These are phyloP conservation scores for Parietichytrium sp. DNA, from an alignment of 108 stramenopile genomes.

Conservation along the genomic window DNA sequence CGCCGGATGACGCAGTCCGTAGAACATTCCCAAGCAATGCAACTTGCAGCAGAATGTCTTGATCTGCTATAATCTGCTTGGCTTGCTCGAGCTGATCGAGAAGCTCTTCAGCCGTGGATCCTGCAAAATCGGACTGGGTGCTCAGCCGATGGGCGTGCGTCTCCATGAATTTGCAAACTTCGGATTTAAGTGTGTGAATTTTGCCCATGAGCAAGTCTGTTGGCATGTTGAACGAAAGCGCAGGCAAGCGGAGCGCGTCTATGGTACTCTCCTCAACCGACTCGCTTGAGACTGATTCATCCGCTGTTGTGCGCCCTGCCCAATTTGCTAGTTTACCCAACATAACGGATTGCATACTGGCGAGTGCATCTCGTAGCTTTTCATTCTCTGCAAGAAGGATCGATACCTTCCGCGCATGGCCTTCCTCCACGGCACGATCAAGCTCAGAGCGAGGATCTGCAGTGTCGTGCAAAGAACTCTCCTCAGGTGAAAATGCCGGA, in stretches of 20 bases:
- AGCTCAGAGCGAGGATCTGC: neutral
- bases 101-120: no score
- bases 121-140: no score
- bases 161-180: no score
- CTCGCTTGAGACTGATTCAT: neutral
- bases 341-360: neutral
- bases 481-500: neutral
- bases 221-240: conserved; percentile 1
- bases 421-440: neutral
- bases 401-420: neutral
- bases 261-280: neutral
- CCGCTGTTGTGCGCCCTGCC: neutral
- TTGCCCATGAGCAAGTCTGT: conserved; percentile 2
- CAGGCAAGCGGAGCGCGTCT: neutral
- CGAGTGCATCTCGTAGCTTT: conserved; percentile 17
- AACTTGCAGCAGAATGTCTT: no score
- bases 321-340: neutral
- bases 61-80: no score
- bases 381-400: neutral
- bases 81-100: no score
- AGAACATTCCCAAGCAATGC: no score
- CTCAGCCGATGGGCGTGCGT: no score
- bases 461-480: neutral
- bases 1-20: no score
- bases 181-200: no score